phyloP scores from a whole-genome alignment of 129 eudicot species.

The Escallonia rubra region DNA sequence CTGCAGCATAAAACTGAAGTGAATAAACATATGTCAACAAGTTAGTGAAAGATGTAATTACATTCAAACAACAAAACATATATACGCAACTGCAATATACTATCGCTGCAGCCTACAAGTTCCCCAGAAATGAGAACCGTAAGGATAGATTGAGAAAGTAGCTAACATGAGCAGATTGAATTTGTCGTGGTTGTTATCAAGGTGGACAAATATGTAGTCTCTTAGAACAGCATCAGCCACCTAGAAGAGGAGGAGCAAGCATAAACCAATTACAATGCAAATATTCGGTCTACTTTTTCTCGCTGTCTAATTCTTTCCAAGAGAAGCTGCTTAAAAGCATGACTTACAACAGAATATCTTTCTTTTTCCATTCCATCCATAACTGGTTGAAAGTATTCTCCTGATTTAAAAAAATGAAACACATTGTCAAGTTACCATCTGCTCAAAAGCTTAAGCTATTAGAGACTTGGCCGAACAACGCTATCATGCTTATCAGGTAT shows the following conservation, averaged over 20 bases:
- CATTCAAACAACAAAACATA: neutral
- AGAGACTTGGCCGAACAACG: no score
- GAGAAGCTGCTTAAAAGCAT: neutral
- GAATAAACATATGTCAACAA: conserved; percentile 13
- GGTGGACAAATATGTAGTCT: conserved; percentile 84
- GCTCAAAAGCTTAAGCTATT: no score
- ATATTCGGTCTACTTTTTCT: neutral
- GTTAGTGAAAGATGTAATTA: neutral
- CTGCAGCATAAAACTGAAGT: conserved; percentile 81
- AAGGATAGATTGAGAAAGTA: conserved; percentile 12
- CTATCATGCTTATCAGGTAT: no score
- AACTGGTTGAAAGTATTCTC: conserved; percentile 70
- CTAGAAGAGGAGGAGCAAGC: conserved; percentile 22
- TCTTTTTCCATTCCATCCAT: conserved; percentile 73
- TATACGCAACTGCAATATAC: neutral
- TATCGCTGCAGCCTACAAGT: neutral
- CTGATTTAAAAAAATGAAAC: conserved; percentile 17
- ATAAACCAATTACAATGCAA: neutral
- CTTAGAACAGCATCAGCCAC: conserved; percentile 77
- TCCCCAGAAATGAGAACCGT: neutral
- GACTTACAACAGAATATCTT: conserved; percentile 61
- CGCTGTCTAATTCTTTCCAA: neutral
- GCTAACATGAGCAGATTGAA: conserved; percentile 86
- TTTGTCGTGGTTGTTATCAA: conserved; percentile 77
- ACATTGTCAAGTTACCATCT: no score